phyloP scores from a whole-genome alignment of 192 early-diverging fungal species.

The Haplosporangium gracile region DNA sequence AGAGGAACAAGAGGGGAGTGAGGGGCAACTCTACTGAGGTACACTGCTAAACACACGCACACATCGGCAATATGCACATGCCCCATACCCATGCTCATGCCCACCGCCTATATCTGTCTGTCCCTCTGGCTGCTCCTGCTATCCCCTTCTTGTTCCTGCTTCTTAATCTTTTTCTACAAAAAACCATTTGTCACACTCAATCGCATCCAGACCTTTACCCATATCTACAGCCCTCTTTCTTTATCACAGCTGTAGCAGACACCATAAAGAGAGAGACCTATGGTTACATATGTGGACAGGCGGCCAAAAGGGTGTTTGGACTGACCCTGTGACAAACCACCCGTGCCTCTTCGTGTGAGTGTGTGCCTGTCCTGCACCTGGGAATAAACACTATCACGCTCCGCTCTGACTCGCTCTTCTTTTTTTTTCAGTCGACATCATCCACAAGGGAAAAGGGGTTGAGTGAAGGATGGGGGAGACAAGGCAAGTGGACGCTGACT shows the following conservation, averaged over 20 bases:
- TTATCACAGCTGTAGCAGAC: background rate
- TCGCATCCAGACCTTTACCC: too few species aligned
- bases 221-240: too few species aligned
- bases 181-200: background rate
- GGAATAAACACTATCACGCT: background rate
- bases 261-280: background rate
- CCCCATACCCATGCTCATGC: background rate
- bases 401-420: background rate
- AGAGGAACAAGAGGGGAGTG: background rate
- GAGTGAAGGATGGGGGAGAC: too few species aligned
- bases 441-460: background rate
- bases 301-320: conserved; percentile 3
- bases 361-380: background rate
- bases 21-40: background rate
- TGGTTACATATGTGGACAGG: background rate
- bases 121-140: background rate
- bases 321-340: conserved; percentile 10
- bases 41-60: background rate
- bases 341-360: background rate
- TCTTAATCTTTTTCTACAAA: background rate
- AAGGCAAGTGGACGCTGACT: background rate
- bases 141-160: background rate
- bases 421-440: background rate
- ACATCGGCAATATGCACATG: background rate
- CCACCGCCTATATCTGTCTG: background rate